phyloP scores from a whole-genome alignment of 208 protist genomes.

The Leishmania guyanensis region DNA sequence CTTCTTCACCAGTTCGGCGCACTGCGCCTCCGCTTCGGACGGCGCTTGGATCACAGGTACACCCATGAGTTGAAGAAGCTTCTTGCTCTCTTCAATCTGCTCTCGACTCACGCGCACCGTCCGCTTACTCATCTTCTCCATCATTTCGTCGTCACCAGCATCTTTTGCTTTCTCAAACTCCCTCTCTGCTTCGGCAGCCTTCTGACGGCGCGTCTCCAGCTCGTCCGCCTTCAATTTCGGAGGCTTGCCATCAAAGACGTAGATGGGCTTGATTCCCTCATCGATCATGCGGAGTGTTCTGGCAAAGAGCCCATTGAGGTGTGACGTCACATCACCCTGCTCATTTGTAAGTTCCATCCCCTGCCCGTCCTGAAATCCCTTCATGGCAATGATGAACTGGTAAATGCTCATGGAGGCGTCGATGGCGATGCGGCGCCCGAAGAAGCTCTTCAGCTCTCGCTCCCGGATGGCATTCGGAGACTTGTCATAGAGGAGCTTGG shows the following conservation, averaged over 20 bases:
- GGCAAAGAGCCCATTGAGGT: slow-evolving; percentile 98
- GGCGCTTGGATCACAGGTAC: slow-evolving; percentile 97
- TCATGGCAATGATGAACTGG: slow-evolving; percentile 99
- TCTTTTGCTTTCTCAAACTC: slow-evolving; percentile 92
- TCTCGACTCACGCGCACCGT: slow-evolving; percentile 94
- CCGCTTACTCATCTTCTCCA: slow-evolving; percentile 96
- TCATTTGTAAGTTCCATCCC: slow-evolving; percentile 95
- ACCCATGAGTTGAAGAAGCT: slow-evolving; percentile 98
- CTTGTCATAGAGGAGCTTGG: slow-evolving; percentile 96
- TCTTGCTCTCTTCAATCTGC: slow-evolving; percentile 98
- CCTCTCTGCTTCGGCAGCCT: slow-evolving; percentile 91
- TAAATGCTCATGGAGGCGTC: slow-evolving; percentile 99
- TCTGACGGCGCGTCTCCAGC: slow-evolving; percentile 92
- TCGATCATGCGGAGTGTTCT: slow-evolving; percentile 98
- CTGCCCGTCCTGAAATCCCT: slow-evolving; percentile 85
- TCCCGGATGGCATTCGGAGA: slow-evolving; percentile 91
- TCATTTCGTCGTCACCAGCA: slow-evolving; percentile 87
- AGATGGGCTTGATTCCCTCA: slow-evolving; percentile 98
- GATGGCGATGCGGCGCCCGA: slow-evolving; percentile 98
- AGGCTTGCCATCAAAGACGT: slow-evolving; percentile 99
- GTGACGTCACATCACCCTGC: slow-evolving; percentile 96
- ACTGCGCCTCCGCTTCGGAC: slow-evolving; percentile 99
- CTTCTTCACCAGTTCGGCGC: slow-evolving; percentile 95
- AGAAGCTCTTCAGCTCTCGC: slow-evolving; percentile 96
- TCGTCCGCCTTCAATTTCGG: slow-evolving; percentile 96